phyloP scores from a whole-genome alignment of 1,139 yeast genomes.

The Saccharomycopsis hybrid region DNA sequence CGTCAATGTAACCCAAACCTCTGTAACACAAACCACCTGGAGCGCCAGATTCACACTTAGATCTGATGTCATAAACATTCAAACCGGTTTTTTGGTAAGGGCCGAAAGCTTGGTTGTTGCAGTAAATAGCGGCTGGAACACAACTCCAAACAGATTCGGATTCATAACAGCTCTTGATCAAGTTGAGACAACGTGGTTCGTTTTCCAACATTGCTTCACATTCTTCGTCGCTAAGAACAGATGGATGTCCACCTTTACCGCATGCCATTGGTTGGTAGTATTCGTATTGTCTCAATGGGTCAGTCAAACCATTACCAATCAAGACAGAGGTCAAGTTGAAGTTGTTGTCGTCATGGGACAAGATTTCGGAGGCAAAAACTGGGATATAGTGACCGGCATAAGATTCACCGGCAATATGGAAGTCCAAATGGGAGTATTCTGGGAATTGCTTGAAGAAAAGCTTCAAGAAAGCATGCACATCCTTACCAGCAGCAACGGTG shows the following conservation, averaged over 20 bases:
- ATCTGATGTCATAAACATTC: slow-evolving; percentile 90
- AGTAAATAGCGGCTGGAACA: slow-evolving; percentile 88
- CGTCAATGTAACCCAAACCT: slow-evolving; percentile 57
- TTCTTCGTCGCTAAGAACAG: slow-evolving; percentile 72
- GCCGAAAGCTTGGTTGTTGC: slow-evolving; percentile 80
- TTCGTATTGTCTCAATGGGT: slow-evolving; percentile 82
- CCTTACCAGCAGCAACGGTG: slow-evolving; percentile 87
- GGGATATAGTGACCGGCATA: slow-evolving; percentile 98
- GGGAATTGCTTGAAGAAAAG: slow-evolving; percentile 91
- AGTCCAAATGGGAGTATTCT: slow-evolving; percentile 59
- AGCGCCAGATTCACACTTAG: slow-evolving; percentile 69
- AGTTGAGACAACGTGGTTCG: slow-evolving; percentile 73
- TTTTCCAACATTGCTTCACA: slow-evolving; percentile 70
- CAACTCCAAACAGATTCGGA: slow-evolving; percentile 79
- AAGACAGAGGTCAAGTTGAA: slow-evolving; percentile 82
- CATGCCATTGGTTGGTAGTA: slow-evolving; percentile 97
- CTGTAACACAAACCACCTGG: slow-evolving; percentile 58
- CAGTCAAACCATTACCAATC: slow-evolving; percentile 96
- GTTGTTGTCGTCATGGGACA: slow-evolving; percentile 61
- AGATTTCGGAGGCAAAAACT: slow-evolving; percentile 80
- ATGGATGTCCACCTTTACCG: slow-evolving; percentile 83
- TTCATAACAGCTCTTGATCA: slow-evolving; percentile 77
- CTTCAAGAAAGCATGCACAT: slow-evolving; percentile 85
- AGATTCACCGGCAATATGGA: slow-evolving; percentile 98
- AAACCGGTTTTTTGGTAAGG: slow-evolving; percentile 89